Base-by-base conservation (phyloP, 2,329 filamentous ascomycete genomes). In the Colletotrichum filicis region DNA sequence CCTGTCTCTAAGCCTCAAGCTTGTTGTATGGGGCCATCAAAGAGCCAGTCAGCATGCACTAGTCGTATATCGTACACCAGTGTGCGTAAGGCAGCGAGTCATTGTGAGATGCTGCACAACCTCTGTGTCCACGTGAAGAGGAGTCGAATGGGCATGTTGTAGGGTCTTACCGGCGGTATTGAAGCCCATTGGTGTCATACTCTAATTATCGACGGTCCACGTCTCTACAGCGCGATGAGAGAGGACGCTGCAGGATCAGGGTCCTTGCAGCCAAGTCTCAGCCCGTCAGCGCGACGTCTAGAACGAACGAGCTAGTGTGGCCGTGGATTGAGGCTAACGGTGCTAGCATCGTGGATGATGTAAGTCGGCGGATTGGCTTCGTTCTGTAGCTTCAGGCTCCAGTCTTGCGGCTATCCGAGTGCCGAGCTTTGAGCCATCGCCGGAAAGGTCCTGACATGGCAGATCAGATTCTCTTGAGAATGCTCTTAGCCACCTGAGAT, bases 241-340 rank as follows among this genome's bases (percentile, higher is more conserved):
- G 52, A 9, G n/a, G 26, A 22, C 19, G 22, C 42, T 22, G 46
- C n/a, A 49, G 63, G 26, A 53, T 56, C 24, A 49, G 11, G 26
- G 14, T 22, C 12, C 14, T 56, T 35, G 4, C 46, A 5, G 28
- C 14, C 46, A 46, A 35, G 30, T 37, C 32, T 60, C 32, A 71
- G 68, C 63, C 58, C 63, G 46, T 71, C 42, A 71, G 63, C 68
- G 22, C 46, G 30, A 71, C 16, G n/a, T n/a, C 46, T 14, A 1
- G 22, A n/a, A 37, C 16, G 35, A 32, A 16, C 11, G n/a, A n/a
- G 11, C 3, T 14, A 55, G 55, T 4, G 19, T 19, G 14, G 9
- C 16, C 26, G 6, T 9, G 28, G 22, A 16, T 8, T 24, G 11
- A 49, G 19, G 16, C 24, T n/a, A 58, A 24, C 16, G 35, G 32